Conservation (phyloP, 441 rosid species). For the Brassica hybrid region DNA sequence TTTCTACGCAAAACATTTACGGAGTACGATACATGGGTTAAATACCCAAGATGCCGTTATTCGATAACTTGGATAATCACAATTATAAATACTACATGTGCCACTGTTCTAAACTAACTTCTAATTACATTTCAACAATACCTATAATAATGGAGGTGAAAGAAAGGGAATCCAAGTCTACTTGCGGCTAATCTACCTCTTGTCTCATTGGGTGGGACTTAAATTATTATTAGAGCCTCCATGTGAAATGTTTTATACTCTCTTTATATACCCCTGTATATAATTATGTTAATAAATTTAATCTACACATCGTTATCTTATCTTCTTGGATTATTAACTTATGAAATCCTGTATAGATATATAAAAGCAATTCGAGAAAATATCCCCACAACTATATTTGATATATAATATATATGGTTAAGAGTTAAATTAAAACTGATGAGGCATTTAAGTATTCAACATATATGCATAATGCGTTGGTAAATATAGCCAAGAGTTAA, state of each 20-base stretch:
- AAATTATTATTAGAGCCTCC: not conserved
- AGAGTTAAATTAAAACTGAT: not conserved
- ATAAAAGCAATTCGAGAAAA: not conserved
- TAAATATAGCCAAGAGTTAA: not conserved
- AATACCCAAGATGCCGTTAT: slow-evolving; percentile 3
- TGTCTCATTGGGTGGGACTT: slow-evolving; percentile 19
- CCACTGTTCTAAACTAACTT: slow-evolving; percentile 1
- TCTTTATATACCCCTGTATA: not conserved
- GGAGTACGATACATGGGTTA: not conserved
- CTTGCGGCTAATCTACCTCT: slow-evolving; percentile 16
- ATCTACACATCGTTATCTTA: not conserved
- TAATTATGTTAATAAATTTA: not conserved
- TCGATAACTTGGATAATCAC: not conserved
- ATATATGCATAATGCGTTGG: not conserved
- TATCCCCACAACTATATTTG: not conserved
- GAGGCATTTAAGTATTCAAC: not conserved
- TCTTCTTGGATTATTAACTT: not conserved
- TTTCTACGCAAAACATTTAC: not conserved
- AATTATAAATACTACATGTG: not conserved
- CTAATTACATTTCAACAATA: not conserved
- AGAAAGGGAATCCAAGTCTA: slow-evolving; percentile 29
- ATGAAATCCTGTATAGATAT: not conserved
- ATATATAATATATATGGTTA: not conserved
- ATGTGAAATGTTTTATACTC: slow-evolving; percentile 18
- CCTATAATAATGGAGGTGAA: not conserved